Evolutionary conservation across 2,329 filamentous ascomycete species (phyloP), one percentile per base, ranked within the genome.

Genomic region (Aspergillus clavatus): DNA sequence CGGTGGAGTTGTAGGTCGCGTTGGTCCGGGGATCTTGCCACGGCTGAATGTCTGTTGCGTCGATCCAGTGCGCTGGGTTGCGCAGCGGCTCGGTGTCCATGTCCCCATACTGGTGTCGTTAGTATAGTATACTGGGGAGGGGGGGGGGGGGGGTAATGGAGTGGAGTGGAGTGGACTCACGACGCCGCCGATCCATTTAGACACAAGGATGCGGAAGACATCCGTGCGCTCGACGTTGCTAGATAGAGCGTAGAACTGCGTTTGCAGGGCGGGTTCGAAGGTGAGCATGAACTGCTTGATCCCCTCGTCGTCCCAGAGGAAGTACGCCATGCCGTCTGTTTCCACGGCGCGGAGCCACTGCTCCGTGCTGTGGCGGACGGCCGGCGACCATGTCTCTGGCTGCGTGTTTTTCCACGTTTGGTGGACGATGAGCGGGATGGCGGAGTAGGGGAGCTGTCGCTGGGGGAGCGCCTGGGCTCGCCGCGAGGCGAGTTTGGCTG

Each of bases 251-350:
- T 47, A 42, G 29, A 62, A 64, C 1, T 48, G 45, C 1, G 43
- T 43, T 3, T 54, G 47, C 5, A 63, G 53, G 0, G 48, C 51
- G 2, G 61, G 59, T 29, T 61, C 58, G 26, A 56, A 61, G 29
- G 52, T 40, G 5, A 50, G 40, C n/a, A 66, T 45, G 24, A 66
- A 56, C 27, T 55, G 50, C 2, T 48, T 38, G 19, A 63, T 57
- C 3, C 62, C 63, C 3, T 56, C 56, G 29, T 66, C 63, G 14
- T 62, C 57, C 63, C 63, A 66, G n/a, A 66, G 48, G 35, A 66
- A 55, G 33, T 65, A 66, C 0, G 63, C 61, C 57, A 64, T 62
- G 5, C 52, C 44, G 7, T 49, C 50, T 3, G 51, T 41, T 7
- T 55, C 48, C 2, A 56, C 54, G 5, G 49, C 47, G 7, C 42